These are phyloP conservation scores for Termitomyces sp. DNA, from an alignment of 768 basidiomycete genomes.

Conservation along the genomic window DNA sequence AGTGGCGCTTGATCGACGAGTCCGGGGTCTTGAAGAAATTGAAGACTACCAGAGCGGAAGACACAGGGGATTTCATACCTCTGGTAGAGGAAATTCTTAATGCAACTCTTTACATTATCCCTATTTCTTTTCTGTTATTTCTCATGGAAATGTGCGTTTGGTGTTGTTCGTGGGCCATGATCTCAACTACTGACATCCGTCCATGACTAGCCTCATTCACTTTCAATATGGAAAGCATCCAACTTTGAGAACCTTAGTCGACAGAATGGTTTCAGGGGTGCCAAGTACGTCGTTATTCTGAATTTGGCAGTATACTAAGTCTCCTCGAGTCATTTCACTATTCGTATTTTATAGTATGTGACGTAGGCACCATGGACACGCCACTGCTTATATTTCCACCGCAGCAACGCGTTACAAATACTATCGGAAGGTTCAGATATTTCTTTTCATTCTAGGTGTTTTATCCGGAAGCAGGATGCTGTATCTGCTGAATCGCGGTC, in stretches of 20 bases:
- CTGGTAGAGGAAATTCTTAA: constrained; percentile 70
- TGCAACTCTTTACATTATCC: constrained; percentile 61
- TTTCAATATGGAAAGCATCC: constrained; percentile 72
- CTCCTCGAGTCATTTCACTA: constrained; percentile 57
- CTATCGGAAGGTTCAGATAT: constrained; percentile 45
- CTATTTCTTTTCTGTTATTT: constrained; percentile 68
- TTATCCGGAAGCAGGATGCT: constrained; percentile 62
- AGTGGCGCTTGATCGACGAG: constrained; percentile 72
- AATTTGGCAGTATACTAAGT: not conserved
- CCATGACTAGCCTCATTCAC: constrained; percentile 59
- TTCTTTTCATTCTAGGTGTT: constrained; percentile 57
- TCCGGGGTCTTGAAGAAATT: constrained; percentile 51
- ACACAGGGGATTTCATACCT: constrained; percentile 29
- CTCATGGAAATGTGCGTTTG: constrained; percentile 80
- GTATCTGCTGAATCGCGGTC: constrained; percentile 64
- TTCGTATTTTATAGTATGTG: constrained; percentile 75
- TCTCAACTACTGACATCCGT: not conserved
- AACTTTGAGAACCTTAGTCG: constrained; percentile 41
- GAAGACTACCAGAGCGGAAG: constrained; percentile 21
- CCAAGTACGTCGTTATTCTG: constrained; percentile 56
- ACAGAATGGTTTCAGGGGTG: constrained; percentile 58
- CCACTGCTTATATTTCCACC: not conserved
- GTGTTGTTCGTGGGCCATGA: not conserved
- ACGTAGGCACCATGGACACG: not conserved
- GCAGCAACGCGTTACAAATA: constrained; percentile 66